A percentile compares a stretch with the other conserved stretches of the same genome.
These are phyloP conservation scores for Circinella minor DNA, from an alignment of 371 early-diverging fungal genomes.

Conservation along the genomic window DNA sequence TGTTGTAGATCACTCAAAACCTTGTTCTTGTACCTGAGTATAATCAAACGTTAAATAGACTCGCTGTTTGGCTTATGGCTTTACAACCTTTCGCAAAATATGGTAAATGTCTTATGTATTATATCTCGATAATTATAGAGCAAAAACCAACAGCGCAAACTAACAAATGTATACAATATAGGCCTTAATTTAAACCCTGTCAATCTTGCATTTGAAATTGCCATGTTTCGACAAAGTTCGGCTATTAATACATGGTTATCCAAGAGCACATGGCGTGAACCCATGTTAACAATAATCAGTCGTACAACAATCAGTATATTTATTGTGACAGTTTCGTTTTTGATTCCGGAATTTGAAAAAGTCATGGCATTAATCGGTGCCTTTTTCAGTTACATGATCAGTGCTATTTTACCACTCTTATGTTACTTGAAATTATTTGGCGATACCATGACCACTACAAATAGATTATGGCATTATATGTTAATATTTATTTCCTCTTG, in stretches of 20 bases:
- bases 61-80: conserved; percentile 67
- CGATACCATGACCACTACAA: conserved; percentile 20
- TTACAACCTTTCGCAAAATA: conserved; percentile 77
- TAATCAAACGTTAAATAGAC: conserved; percentile 52
- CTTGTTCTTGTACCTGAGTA: conserved; percentile 64
- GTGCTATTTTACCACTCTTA: conserved; percentile 61
- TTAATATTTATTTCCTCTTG: conserved; percentile 27
- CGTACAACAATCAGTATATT: conserved; percentile 33
- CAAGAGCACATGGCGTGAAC: conserved; percentile 28
- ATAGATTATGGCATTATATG: conserved; percentile 20
- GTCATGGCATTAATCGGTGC: conserved; percentile 76
- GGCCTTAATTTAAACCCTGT: conserved; percentile 66
- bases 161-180: neutral
- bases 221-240: conserved; percentile 27
- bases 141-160: neutral
- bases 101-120: conserved; percentile 14
- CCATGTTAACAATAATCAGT: conserved; percentile 25
- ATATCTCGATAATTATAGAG: too few relatives aligned
- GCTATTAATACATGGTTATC: conserved; percentile 27
- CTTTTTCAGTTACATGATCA: conserved; percentile 60
- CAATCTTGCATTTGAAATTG: conserved; percentile 55
- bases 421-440: conserved; percentile 55
- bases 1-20: conserved; percentile 70
- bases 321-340: conserved; percentile 54
- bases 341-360: conserved; percentile 68